These are phyloP conservation scores for Paecilomyces sp. DNA, from an alignment of 2,329 filamentous ascomycete species.

Conservation along the genomic window DNA sequence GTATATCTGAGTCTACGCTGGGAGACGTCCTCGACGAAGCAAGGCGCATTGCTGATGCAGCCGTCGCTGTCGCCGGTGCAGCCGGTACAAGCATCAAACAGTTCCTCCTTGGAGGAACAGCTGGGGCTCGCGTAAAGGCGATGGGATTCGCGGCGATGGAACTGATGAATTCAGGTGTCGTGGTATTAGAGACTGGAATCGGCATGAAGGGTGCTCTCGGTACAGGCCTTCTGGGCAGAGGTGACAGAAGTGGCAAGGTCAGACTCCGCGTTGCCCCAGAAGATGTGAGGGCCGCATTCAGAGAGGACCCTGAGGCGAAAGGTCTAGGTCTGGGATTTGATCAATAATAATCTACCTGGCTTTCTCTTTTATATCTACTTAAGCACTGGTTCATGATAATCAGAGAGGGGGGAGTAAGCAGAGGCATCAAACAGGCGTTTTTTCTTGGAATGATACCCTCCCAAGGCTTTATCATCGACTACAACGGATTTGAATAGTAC, in stretches of 20 bases:
- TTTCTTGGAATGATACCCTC: neutral
- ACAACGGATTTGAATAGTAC: neutral
- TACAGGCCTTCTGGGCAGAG: slow-evolving; percentile 44
- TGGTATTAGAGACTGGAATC: slow-evolving; percentile 62
- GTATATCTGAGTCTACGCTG: slow-evolving; percentile 77
- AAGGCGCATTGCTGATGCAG: slow-evolving; percentile 52
- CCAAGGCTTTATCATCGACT: neutral
- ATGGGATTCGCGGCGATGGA: slow-evolving; percentile 71
- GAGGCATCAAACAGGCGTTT: neutral
- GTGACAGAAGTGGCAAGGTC: slow-evolving; percentile 82
- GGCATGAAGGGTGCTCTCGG: slow-evolving; percentile 20
- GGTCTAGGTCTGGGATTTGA: slow-evolving; percentile 59
- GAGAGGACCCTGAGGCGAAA: slow-evolving; percentile 80
- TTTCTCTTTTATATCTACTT: neutral
- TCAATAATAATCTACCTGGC: slow-evolving; percentile 10
- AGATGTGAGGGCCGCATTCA: slow-evolving; percentile 79
- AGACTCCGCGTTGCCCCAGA: slow-evolving; percentile 82
- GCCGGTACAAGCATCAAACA: slow-evolving; percentile 53
- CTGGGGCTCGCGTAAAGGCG: slow-evolving; percentile 45
- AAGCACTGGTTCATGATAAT: neutral
- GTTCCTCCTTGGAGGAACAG: slow-evolving; percentile 46
- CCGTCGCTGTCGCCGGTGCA: slow-evolving; percentile 41
- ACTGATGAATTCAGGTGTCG: slow-evolving; percentile 76
- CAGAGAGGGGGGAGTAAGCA: neutral
- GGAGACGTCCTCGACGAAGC: slow-evolving; percentile 87